phyloP scores from a whole-genome alignment of 441 rosid genomes.

The Croton laevigatus region DNA sequence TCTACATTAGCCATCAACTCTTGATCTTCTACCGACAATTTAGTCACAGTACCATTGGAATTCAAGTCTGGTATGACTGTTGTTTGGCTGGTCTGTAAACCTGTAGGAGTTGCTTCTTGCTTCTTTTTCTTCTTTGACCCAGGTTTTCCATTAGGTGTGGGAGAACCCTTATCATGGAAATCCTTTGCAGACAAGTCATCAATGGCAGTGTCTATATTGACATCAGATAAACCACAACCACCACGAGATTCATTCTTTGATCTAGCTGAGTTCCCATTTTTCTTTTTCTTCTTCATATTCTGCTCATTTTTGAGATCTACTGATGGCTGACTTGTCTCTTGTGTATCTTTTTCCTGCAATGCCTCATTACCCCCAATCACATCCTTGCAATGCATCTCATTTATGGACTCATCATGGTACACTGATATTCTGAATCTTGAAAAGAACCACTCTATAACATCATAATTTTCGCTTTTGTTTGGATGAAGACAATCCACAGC shows the following conservation, averaged over 20 bases:
- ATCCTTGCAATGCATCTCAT: conserved; percentile 53
- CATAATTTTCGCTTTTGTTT: conserved; percentile 38
- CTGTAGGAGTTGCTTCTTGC: conserved; percentile 16
- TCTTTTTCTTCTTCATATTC: conserved; percentile 39
- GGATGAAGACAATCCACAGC: conserved; percentile 53
- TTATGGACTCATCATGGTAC: conserved; percentile 59
- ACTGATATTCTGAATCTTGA: conserved; percentile 67
- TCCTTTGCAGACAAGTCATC: conserved; percentile 29
- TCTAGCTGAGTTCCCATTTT: conserved; percentile 25
- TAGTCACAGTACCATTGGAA: conserved; percentile 32
- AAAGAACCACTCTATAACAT: conserved; percentile 64
- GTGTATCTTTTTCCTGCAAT: conserved; percentile 20
- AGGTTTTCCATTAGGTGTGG: conserved; percentile 23
- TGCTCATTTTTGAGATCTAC: conserved; percentile 19
- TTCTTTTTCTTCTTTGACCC: conserved; percentile 24
- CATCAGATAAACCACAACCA: conserved; percentile 45
- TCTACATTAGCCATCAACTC: conserved; percentile 19
- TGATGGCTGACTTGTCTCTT: conserved; percentile 20
- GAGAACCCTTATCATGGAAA: conserved; percentile 27
- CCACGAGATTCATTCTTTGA: conserved; percentile 37
- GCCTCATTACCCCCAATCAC: conserved; percentile 30
- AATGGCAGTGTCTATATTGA: conserved; percentile 26
- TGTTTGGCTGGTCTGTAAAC: conserved; percentile 24
- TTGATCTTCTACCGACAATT: conserved; percentile 23
- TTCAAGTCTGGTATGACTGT: conserved; percentile 62